Evolutionary conservation across 768 basidiomycete genomes (phyloP), one percentile per base, ranked within the genome.

Genomic region (Crassisporium funariophilum): DNA sequence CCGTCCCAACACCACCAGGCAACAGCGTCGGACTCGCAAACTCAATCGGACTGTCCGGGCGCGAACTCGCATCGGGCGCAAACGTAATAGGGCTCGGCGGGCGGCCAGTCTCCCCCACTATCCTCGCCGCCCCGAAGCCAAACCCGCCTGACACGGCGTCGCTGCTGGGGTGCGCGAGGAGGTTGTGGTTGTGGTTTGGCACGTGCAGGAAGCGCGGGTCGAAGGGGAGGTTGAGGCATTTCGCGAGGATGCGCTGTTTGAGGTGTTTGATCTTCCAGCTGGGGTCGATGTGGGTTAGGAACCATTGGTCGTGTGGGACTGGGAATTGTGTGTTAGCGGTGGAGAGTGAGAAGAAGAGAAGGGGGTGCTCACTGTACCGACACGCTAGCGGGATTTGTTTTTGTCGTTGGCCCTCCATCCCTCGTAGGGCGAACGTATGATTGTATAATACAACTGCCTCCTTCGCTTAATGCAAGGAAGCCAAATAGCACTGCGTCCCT

Each of bases 301-400:
- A 68, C 86, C 87, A 90, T 66, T 87, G 86, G 63, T 90, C 88
- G 54, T 82, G 78, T 0, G 83, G 78, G 17, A 89, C 86, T 84
- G 5, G 29, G 38, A 35, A 17, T 16, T 11, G 40, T 15, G 9
- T 10, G 22, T 5, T 31, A 39, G 49, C 13, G 45, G 8, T 24
- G 29, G n/a, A 25, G 24, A n/a, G n/a, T 3, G 9, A 20, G 16
- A n/a, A 27, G 17, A 12, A 20, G 23, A 22, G 22, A 35, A 17
- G 44, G 49, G 36, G 29, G n/a, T 4, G 65, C 79, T 51, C 54
- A 84, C 82, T 71, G 58, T 79, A 78, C 61, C 82, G 71, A 61
- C 82, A 84, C 2, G 78, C 75, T 23, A 83, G 59, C 6, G 77
- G 68, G 29, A 82, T 51, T 20, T 45, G 46, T 31, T 50, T 53